Conservation (phyloP, 768 basidiomycete species). For the Boletales sp. region DNA sequence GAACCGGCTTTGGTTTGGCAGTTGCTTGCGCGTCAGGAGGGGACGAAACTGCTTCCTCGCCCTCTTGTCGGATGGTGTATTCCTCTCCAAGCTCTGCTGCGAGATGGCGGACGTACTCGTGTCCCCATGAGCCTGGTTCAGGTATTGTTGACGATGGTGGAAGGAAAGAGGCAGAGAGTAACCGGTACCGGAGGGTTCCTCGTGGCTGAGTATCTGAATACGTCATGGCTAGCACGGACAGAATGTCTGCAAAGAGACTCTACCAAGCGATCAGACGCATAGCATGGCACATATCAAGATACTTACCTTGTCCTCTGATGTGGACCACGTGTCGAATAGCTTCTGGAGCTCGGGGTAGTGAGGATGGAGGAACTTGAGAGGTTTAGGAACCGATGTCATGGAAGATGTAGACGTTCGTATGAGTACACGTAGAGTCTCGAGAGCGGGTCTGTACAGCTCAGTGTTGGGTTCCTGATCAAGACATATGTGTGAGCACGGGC, state of each 20-base stretch:
- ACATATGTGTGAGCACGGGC: constrained; percentile 11
- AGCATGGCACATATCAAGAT: neutral
- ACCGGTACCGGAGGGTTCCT: constrained; percentile 90
- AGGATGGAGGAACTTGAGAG: constrained; percentile 94
- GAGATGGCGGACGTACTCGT: constrained; percentile 97
- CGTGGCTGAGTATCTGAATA: constrained; percentile 97
- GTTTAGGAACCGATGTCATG: constrained; percentile 99
- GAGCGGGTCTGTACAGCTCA: constrained; percentile 79
- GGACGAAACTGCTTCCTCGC: constrained; percentile 31
- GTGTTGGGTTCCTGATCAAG: constrained; percentile 77
- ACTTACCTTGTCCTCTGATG: constrained; percentile 65
- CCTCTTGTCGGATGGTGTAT: constrained; percentile 67
- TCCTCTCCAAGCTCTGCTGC: constrained; percentile 97
- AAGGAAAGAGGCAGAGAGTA: constrained; percentile 71
- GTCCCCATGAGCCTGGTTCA: constrained; percentile 97
- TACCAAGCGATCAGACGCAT: constrained; percentile 28
- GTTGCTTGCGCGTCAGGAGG: constrained; percentile 27
- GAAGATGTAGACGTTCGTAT: constrained; percentile 97
- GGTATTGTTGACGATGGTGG: constrained; percentile 64
- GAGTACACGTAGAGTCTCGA: constrained; percentile 89
- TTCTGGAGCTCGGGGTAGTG: constrained; percentile 85
- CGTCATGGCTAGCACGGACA: constrained; percentile 98
- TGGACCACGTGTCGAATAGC: constrained; percentile 77
- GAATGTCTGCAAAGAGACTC: constrained; percentile 94
- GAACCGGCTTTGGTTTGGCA: constrained; percentile 31